phyloP scores from a whole-genome alignment of 2,329 filamentous ascomycete species.

The Leptosphaerulina australis region DNA sequence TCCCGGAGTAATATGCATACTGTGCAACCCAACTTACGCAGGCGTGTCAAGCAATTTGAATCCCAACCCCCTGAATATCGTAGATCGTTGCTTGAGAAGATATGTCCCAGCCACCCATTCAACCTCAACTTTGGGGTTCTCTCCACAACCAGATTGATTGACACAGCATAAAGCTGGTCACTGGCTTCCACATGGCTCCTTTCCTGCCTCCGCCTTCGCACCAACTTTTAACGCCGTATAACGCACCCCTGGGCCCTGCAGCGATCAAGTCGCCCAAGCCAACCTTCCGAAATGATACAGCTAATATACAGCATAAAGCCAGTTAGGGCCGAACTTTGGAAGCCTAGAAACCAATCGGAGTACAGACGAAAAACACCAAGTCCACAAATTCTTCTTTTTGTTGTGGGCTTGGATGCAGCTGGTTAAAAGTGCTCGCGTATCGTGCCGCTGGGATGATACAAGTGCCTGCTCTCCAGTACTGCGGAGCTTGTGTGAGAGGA shows the following conservation, averaged over 20 bases:
- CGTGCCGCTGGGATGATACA: no score
- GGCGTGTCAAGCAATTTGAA: background rate
- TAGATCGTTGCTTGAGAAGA: background rate
- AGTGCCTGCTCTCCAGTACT: no score
- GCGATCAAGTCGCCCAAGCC: background rate
- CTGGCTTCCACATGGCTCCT: constrained; percentile 3
- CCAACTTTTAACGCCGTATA: background rate
- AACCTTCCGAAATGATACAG: background rate
- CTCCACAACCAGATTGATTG: background rate
- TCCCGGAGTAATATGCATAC: background rate
- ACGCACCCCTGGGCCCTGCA: constrained; percentile 11
- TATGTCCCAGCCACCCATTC: background rate
- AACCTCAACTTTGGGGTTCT: background rate
- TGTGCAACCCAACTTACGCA: background rate
- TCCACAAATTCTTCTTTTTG: no score
- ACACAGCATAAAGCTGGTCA: constrained; percentile 1
- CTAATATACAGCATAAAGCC: background rate
- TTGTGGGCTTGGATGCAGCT: no score
- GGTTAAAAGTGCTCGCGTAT: no score
- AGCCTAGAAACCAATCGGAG: no score
- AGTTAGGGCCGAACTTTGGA: constrained; percentile 4
- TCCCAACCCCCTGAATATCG: background rate
- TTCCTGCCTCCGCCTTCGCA: background rate
- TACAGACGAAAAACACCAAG: no score
- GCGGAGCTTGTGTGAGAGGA: no score